Base-by-base conservation (phyloP, 805 yeast genomes). In the Teunomyces aglyptinius region DNA sequence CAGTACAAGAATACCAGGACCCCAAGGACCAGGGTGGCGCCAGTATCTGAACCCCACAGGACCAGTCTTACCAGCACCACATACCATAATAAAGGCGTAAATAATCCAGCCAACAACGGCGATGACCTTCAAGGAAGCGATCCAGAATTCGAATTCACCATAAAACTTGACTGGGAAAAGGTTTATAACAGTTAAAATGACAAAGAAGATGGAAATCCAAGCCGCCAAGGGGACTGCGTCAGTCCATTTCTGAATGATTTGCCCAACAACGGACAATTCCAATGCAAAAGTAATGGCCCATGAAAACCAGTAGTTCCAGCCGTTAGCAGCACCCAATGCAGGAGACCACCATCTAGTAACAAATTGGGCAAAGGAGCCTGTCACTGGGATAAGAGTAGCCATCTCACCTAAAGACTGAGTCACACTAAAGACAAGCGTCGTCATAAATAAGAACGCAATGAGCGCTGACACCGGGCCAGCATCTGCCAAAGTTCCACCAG, bases 11-110 rank as follows among this genome's bases (percentile, higher is more conserved):
- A 77, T 75, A 43, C 88, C 89, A 41, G 79, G 81, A 40, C 88
- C 86, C 82, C 86, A 82, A 8, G 89, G 78, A 52, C 89, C 89
- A 11, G 90, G 89, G 58, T 85, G 63, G 67, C 88, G 78, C 92
- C 91, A 85, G 64, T 85, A 85, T 62, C 89, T 76, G 75, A 85
- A 85, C 11, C 91, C 91, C 33, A 85, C 77, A 6, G 89, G 85
- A 15, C 89, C 89, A 1, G 78, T 73, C 22, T 59, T 56, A 57
- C 87, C 86, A 11, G 85, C 89, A 67, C 89, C 90, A 64, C 87
- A 82, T 19, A 84, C 89, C 83, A 85, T 84, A 63, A 80, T 75
- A 45, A 85, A 66, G 27, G 83, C 81, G 57, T 83, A 84, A 34
- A 85, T 63, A 46, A 85, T 61, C 75, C 85, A 85, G n/a, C 89